Evolutionary conservation across 345 rosid species (phyloP).

Genomic region (Psidium guajava): DNA sequence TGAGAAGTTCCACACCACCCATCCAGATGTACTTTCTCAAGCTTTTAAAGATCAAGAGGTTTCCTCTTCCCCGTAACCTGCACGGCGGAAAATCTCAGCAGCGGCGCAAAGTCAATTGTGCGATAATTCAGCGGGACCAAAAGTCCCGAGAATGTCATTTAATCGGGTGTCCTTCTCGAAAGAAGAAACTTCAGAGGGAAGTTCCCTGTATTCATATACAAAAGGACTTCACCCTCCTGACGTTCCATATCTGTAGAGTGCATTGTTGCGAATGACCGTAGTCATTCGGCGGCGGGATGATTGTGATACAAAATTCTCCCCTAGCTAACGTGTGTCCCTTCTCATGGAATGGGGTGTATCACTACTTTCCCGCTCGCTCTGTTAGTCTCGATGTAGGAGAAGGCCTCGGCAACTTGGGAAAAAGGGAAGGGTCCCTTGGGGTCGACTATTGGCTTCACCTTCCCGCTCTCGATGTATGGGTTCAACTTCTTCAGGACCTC

Average conservation of each 20-base stretch:
- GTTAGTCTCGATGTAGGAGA: slow-evolving; percentile 78
- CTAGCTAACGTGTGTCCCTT: not conserved
- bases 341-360: slow-evolving; percentile 56
- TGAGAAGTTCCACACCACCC: not conserved
- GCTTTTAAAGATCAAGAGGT: not conserved
- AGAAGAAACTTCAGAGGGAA: not conserved
- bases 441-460: slow-evolving; percentile 75
- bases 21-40: not conserved
- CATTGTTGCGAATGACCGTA: not conserved
- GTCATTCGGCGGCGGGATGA: not conserved
- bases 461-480: slow-evolving; percentile 74
- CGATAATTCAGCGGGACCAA: not conserved
- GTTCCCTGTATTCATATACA: not conserved
- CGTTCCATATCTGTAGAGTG: not conserved
- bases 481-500: slow-evolving; percentile 72
- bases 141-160: not conserved
- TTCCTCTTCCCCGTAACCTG: not conserved
- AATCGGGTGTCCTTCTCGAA: not conserved
- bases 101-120: not conserved
- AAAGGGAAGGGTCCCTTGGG: slow-evolving; percentile 85
- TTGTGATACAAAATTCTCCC: not conserved
- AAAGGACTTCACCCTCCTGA: not conserved
- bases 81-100: not conserved
- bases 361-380: slow-evolving; percentile 73
- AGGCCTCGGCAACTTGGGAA: slow-evolving; percentile 52